A percentile compares a stretch with the other conserved stretches of the same genome.
Evolutionary conservation across 2,329 filamentous ascomycete genomes (phyloP).

Genomic region (Colletotrichum sidae): DNA sequence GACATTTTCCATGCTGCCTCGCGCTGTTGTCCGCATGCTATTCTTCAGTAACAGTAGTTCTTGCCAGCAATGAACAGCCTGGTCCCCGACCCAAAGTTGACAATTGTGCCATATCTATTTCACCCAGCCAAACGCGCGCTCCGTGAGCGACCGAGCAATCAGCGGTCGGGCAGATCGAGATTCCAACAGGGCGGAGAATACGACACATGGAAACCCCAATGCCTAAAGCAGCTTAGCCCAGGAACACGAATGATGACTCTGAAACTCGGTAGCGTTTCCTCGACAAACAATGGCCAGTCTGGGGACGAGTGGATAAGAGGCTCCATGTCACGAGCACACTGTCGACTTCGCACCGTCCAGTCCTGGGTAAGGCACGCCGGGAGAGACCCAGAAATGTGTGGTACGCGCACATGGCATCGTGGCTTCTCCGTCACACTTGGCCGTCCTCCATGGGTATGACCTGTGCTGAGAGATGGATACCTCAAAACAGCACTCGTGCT

Average conservation of each 20-base stretch:
- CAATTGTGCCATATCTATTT: too few species aligned
- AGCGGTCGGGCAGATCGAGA: background rate
- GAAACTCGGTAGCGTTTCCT: conserved; percentile 38
- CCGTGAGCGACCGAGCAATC: too few species aligned
- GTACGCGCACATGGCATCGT: conserved; percentile 32
- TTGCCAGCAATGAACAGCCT: too few species aligned
- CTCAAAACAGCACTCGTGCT: too few species aligned
- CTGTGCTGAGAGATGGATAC: background rate
- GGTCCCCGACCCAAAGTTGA: too few species aligned
- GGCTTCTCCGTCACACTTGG: conserved; percentile 8
- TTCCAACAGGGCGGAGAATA: conserved; percentile 19
- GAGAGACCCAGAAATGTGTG: conserved; percentile 24
- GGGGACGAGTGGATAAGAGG: conserved; percentile 11
- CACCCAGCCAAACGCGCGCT: too few species aligned
- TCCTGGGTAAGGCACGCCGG: conserved; percentile 8
- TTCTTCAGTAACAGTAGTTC: too few species aligned
- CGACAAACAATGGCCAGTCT: conserved; percentile 33
- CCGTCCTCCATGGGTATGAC: conserved; percentile 12
- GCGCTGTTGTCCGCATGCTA: too few species aligned
- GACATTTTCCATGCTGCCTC: too few species aligned
- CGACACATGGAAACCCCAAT: background rate
- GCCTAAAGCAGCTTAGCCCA: conserved; percentile 29
- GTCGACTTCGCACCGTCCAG: conserved; percentile 11
- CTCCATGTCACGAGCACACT: conserved; percentile 3
- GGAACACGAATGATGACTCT: conserved; percentile 36